Conservation (phyloP, 1,284 basidiomycete species). For the Bjerkandera adusta region DNA sequence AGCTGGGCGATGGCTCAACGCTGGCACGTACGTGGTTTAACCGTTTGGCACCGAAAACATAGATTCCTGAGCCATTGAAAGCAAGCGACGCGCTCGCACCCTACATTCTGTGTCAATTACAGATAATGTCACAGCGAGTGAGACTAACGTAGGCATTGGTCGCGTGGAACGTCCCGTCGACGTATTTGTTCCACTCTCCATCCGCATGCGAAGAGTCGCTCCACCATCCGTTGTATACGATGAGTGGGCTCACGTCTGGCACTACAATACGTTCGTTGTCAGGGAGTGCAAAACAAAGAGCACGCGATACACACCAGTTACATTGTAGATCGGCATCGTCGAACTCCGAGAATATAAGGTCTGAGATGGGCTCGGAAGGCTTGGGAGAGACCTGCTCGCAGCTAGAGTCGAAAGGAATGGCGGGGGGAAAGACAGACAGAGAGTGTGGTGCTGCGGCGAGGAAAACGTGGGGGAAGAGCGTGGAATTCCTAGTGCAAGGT, state of each 20-base stretch:
- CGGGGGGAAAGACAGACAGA: no score
- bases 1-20: neutral
- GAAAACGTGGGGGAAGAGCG: no score
- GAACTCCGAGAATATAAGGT: no score
- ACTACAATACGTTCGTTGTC: conserved; percentile 7
- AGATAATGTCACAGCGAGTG: neutral
- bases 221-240: conserved; percentile 12
- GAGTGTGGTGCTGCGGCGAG: no score
- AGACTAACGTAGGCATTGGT: conserved; percentile 10
- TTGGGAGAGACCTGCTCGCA: no score
- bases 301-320: no score
- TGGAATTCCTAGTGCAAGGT: no score
- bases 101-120: neutral
- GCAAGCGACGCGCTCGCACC: conserved; percentile 9
- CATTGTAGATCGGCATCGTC: no score
- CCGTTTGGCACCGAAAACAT: conserved; percentile 10
- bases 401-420: no score
- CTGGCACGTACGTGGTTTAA: conserved; percentile 12
- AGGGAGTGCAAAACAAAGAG: no score
- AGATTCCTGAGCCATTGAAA: conserved; percentile 16
- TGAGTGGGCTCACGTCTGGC: conserved; percentile 11
- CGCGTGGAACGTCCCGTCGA: conserved; percentile 11
- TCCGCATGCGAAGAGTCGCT: conserved; percentile 8
- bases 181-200: conserved; percentile 3
- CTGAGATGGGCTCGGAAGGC: no score